Evolutionary conservation across 331 rosid genomes (phyloP), one percentile per base, ranked within the genome.

Genomic region (Stylosanthes scabra): DNA sequence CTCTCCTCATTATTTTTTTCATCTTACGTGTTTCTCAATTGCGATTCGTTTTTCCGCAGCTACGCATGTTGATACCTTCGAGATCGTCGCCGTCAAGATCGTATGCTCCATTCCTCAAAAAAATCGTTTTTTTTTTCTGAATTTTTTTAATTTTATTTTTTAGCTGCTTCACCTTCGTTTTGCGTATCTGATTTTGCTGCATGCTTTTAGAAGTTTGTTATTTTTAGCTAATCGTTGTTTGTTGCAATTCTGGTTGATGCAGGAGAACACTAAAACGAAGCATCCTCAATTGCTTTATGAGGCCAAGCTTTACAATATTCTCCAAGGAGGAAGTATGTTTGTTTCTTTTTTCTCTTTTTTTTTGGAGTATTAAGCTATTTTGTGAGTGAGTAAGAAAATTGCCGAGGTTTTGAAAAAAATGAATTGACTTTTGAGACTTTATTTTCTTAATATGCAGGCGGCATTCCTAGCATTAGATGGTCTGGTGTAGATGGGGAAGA

Each of bases 291-390:
- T 91, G 74, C 92, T 94, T 59, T 94, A 90, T 16, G 99, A 94
- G 83, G 99, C 99, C 29, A 94, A 94, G 80, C 81, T 94, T 20
- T 94, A 94, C 74, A 85, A 83, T 68, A 90, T 84, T 50, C 97
- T 94, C 69, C 97, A 88, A 78, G 97, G 97, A 88, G 99, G 99
- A 90, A 91, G 99, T 93, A 90, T n/a, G n/a, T n/a, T n/a, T 63
- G 97, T 57, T 10, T 16, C 31, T 5, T 71, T 57, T 8, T 14
- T 25, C n/a, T n/a, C n/a, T n/a, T n/a, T n/a, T n/a, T n/a, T n/a
- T n/a, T n/a, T n/a, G n/a, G n/a, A n/a, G n/a, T n/a, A n/a, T n/a
- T n/a, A n/a, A n/a, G n/a, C n/a, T n/a, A n/a, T 14, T n/a, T 39
- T 41, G 6, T n/a, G 31, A 11, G 64, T 40, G 57, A 11, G 64